Evolutionary conservation across 2,329 filamentous ascomycete genomes (phyloP), one percentile per base, ranked within the genome.

Genomic region (Laburnicola sp.): DNA sequence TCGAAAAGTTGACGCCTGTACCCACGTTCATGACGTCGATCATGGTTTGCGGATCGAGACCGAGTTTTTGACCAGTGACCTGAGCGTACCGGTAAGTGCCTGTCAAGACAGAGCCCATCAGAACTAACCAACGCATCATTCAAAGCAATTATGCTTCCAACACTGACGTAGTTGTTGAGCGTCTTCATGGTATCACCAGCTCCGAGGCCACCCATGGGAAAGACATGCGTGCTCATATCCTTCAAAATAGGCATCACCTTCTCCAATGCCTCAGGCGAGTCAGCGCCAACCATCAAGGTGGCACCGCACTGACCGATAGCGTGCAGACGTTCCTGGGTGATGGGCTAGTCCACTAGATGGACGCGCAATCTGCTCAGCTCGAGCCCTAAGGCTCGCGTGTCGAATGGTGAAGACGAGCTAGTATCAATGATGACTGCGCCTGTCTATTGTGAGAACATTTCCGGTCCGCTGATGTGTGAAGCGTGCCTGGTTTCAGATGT

Each of bases 11-110:
- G 2, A 70, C 64, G 2, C 73, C 74, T 0, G 73, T 75, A 4
- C 73, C 74, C 3, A 75, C 71, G 48, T 76, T 75, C 43, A 76
- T 60, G 3, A 72, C 72, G 41, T 76, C 71, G 41, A 76, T 68
- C 72, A 75, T 75, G 23, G 63, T 65, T 38, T 71, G 64, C 7
- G 69, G 71, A 46, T 72, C 65, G 1, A 73, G 58, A 1, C 71
- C 71, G 39, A 67, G 69, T 47, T 72, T 72, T 45, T 71, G 67
- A 1, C 70, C 71, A 2, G 66, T 65, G 0, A 71, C 58, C 58
- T 60, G 30, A 1, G 6, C 6, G 22, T 26, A 7, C 52, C 32
- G 41, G 45, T 50, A 23, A 37, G 23, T 3, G 11, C n/a, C 7
- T 10, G n/a, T 31, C 6, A 6, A 41, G n/a, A 16, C 32, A 26